Conservation (phyloP, 2,329 filamentous ascomycete genomes). For the Penicillium hordei region DNA sequence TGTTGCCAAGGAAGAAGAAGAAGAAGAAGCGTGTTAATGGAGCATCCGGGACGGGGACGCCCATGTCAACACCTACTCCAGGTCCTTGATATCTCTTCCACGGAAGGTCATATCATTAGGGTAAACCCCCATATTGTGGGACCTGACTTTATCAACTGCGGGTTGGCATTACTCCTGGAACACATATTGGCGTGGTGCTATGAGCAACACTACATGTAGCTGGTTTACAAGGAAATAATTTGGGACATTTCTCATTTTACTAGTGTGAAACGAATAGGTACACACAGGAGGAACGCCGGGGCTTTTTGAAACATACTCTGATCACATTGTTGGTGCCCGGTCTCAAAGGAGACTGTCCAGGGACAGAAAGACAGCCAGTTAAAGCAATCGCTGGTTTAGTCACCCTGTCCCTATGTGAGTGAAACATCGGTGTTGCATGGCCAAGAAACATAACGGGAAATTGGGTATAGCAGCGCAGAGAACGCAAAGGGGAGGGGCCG, state of each 20-base stretch:
- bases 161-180: background rate
- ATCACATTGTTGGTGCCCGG: background rate
- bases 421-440: background rate
- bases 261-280: background rate
- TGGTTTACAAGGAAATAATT: background rate
- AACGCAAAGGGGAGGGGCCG: background rate
- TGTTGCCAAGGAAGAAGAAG: slow-evolving; percentile 69
- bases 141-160: background rate
- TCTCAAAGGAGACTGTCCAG: background rate
- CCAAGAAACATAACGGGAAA: background rate
- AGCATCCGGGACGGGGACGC: slow-evolving; percentile 55
- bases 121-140: background rate
- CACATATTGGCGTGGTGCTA: background rate
- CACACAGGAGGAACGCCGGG: background rate
- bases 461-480: background rate
- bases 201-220: background rate
- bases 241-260: background rate
- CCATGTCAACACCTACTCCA: slow-evolving; percentile 56
- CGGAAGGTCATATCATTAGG: background rate
- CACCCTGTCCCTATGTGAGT: slow-evolving; percentile 3
- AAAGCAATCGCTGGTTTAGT: slow-evolving; percentile 3
- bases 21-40: slow-evolving; percentile 65
- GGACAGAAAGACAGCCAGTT: background rate
- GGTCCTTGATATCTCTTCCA: slow-evolving; percentile 27
- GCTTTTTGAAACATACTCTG: background rate